Percentiles rank a stretch among this genome's conserved stretches.
Evolutionary conservation across 2,329 filamentous ascomycete species (phyloP).

Genomic region (Ascochyta rabiei): DNA sequence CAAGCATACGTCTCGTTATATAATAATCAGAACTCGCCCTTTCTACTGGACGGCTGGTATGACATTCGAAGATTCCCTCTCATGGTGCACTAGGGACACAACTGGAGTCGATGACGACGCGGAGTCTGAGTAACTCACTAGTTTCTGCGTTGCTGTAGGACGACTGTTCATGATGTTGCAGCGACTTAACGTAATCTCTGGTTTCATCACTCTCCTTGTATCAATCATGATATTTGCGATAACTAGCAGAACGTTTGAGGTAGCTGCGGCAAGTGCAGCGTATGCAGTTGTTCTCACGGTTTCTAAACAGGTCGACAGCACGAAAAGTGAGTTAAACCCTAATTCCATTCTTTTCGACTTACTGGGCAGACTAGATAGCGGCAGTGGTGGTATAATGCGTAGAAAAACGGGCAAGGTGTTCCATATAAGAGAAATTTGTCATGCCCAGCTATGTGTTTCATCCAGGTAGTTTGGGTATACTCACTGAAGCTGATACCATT

Average conservation of each 20-base stretch:
- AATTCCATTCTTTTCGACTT: background rate
- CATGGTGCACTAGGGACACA: background rate
- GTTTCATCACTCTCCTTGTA: background rate
- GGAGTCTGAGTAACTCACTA: background rate
- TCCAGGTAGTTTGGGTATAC: background rate
- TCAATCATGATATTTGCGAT: background rate
- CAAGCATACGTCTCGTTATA: too few species aligned
- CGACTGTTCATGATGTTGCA: background rate
- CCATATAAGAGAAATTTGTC: too few species aligned
- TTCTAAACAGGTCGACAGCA: background rate
- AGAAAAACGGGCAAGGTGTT: too few species aligned
- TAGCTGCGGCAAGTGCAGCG: background rate
- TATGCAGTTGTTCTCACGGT: background rate
- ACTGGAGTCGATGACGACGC: background rate
- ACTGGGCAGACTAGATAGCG: too few species aligned
- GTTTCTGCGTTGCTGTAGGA: background rate
- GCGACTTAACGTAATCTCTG: background rate
- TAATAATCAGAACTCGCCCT: too few species aligned
- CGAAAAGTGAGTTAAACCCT: background rate
- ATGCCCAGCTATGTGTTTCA: background rate
- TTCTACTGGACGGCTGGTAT: too few species aligned
- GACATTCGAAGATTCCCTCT: too few species aligned
- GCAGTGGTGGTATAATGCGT: too few species aligned
- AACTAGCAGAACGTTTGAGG: background rate
- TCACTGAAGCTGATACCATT: too few species aligned